phyloP scores from a whole-genome alignment of 164 flowering plant species.

The Euptelea pleiosperma region DNA sequence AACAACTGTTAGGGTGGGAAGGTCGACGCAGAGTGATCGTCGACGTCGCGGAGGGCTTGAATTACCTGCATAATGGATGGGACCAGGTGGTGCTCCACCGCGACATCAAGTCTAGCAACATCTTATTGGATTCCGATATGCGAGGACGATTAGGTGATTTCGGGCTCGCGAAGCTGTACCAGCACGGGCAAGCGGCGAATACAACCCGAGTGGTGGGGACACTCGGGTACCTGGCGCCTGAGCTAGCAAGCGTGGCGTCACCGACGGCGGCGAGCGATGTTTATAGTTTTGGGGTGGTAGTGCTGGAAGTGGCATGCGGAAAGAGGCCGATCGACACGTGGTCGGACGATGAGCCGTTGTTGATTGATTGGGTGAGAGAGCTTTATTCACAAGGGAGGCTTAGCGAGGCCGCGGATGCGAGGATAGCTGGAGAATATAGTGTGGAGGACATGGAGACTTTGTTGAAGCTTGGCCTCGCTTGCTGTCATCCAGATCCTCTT shows the following conservation, averaged over 20 bases:
- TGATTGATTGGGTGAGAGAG: constrained; percentile 75
- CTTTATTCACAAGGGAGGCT: constrained; percentile 43
- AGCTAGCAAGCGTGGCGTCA: constrained; percentile 40
- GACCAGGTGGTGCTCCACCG: constrained; percentile 76
- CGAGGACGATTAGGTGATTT: constrained; percentile 69
- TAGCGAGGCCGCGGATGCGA: constrained; percentile 52
- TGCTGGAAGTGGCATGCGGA: constrained; percentile 76
- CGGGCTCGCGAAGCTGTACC: constrained; percentile 67
- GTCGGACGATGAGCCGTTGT: constrained; percentile 46
- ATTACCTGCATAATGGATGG: constrained; percentile 73
- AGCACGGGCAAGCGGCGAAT: constrained; percentile 52
- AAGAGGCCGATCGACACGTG: constrained; percentile 56
- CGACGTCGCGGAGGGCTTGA: constrained; percentile 71
- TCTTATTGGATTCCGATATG: constrained; percentile 61
- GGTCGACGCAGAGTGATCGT: constrained; percentile 40
- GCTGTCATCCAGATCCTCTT: constrained; percentile 68
- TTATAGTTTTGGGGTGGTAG: constrained; percentile 75
- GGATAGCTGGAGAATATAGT: constrained; percentile 43
- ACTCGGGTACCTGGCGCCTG: constrained; percentile 86
- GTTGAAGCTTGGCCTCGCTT: constrained; percentile 67
- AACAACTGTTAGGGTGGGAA: constrained; percentile 39
- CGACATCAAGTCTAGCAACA: constrained; percentile 75
- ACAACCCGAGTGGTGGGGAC: constrained; percentile 82
- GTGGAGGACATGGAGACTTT: constrained; percentile 55
- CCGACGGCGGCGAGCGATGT: constrained; percentile 75